Evolutionary conservation across 805 yeast species (phyloP).

Genomic region (Candida multigemmis): DNA sequence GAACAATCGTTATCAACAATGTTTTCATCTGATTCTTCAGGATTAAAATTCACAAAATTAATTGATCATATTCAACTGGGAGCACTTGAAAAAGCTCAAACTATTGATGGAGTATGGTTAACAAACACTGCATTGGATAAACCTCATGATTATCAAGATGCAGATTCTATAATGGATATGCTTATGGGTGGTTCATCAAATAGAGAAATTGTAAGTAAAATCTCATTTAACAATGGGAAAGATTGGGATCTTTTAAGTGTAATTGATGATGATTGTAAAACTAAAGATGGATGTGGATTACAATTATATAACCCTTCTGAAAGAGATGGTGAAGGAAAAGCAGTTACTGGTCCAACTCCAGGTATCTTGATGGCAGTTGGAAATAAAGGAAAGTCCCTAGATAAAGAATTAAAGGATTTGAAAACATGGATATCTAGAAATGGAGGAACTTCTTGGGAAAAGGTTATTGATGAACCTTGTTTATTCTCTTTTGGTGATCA

Average conservation of each 20-base stretch:
- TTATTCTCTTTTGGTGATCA: constrained; percentile 62
- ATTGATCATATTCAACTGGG: constrained; percentile 35
- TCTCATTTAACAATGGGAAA: constrained; percentile 45
- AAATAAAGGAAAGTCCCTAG: constrained; percentile 17
- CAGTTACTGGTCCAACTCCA: constrained; percentile 46
- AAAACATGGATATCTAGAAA: constrained; percentile 61
- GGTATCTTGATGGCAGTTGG: constrained; percentile 32
- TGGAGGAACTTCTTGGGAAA: constrained; percentile 69
- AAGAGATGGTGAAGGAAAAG: constrained; percentile 31
- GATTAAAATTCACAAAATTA: constrained; percentile 39
- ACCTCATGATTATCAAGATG: constrained; percentile 6
- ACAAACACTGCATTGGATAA: constrained; percentile 25
- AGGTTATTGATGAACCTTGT: constrained; percentile 43
- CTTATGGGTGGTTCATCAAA: constrained; percentile 11
- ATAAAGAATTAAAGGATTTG: constrained; percentile 7
- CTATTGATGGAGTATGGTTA: constrained; percentile 56
- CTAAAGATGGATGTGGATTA: constrained; percentile 41
- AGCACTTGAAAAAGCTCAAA: constrained; percentile 35
- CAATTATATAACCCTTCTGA: constrained; percentile 25
- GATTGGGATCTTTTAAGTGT: constrained; percentile 43
- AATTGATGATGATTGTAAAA: constrained; percentile 31
- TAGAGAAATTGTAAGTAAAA: constrained; percentile 18
- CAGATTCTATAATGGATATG: constrained; percentile 16
- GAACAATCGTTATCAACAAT: constrained; percentile 20
- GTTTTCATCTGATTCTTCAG: constrained; percentile 50